A percentile compares a stretch with the other conserved stretches of the same genome.
These are phyloP conservation scores for Citrus glauca DNA, from an alignment of 345 rosid genomes.

Conservation along the genomic window DNA sequence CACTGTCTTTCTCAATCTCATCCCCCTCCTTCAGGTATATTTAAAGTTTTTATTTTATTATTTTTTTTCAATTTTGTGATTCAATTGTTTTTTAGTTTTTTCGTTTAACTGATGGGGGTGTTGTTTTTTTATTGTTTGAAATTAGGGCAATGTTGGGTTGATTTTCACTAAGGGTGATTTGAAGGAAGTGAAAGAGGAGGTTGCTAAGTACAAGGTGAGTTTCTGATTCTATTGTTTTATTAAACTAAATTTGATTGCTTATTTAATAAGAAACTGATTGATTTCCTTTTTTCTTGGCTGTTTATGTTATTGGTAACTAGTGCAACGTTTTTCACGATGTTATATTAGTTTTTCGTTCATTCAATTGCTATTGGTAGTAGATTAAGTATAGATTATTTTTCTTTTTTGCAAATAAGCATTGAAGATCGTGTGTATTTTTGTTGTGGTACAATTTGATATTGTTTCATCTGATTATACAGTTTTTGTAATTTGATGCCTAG, in stretches of 20 bases:
- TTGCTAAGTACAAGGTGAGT: slow-evolving; percentile 86
- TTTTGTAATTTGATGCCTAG: neutral
- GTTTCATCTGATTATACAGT: neutral
- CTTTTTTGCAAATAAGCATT: no score
- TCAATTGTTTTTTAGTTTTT: neutral
- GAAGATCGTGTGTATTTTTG: no score
- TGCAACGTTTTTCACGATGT: no score
- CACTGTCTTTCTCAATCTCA: slow-evolving; percentile 45
- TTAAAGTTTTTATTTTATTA: neutral
- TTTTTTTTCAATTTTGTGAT: neutral
- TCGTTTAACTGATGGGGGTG: neutral
- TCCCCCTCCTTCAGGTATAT: slow-evolving; percentile 82
- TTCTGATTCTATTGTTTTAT: neutral
- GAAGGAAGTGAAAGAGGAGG: slow-evolving; percentile 96
- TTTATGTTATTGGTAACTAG: neutral
- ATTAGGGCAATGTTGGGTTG: slow-evolving; percentile 89
- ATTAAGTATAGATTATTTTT: no score
- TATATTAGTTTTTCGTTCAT: no score
- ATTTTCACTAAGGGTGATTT: slow-evolving; percentile 96
- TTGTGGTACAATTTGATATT: neutral
- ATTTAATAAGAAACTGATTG: neutral
- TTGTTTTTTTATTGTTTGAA: neutral
- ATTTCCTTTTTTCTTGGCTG: no score
- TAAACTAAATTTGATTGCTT: neutral
- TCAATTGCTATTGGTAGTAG: no score